phyloP scores from a whole-genome alignment of 352 stramenopile species.

The Pilasporangium apinafurcum region DNA sequence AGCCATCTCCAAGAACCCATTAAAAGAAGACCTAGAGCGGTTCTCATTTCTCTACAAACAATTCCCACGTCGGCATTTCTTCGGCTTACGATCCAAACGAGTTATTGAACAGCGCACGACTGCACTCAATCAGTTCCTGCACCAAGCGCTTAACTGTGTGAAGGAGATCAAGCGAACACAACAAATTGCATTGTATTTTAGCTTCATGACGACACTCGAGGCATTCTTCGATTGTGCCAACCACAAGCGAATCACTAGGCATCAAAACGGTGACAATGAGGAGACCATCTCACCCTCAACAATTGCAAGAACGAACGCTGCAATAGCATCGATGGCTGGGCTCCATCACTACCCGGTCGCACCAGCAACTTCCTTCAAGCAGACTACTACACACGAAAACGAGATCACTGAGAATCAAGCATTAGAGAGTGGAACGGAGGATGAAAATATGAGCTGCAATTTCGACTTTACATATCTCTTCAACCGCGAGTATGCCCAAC shows the following conservation, averaged over 20 bases:
- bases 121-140: constrained; percentile 55
- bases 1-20: constrained; percentile 3
- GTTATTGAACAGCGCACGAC: constrained; percentile 60
- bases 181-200: constrained; percentile 69
- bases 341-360: background rate
- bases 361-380: background rate
- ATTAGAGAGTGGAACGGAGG: background rate
- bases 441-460: constrained; percentile 5
- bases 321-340: background rate
- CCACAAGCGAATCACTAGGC: constrained; percentile 12
- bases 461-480: constrained; percentile 24
- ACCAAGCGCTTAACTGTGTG: constrained; percentile 42
- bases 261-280: background rate
- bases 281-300: constrained; percentile 2
- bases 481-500: constrained; percentile 27
- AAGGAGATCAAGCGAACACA: constrained; percentile 49
- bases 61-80: constrained; percentile 57
- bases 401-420: background rate
- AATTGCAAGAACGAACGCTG: constrained; percentile 2
- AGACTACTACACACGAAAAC: background rate
- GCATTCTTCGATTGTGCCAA: constrained; percentile 46
- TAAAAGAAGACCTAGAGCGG: too few relatives aligned
- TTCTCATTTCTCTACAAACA: constrained; percentile 62
- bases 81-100: constrained; percentile 56
- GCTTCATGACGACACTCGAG: constrained; percentile 63